Base-by-base conservation (phyloP, 495 filamentous ascomycete genomes). In the Rhizodiscina lignyota region DNA sequence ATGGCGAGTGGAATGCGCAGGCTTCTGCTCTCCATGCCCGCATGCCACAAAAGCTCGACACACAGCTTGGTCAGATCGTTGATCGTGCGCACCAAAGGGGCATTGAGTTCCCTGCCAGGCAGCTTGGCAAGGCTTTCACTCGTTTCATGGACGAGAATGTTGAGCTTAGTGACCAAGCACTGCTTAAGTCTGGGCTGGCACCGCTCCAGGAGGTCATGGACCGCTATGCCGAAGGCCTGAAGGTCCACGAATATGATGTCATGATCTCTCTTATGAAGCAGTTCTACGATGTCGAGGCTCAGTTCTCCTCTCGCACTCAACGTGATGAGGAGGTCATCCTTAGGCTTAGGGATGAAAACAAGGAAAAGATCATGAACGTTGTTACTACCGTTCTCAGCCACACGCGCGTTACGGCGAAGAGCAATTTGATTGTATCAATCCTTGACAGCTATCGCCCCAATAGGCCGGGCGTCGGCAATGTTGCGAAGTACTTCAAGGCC, bases 271-370 rank as follows among this genome's bases (percentile, higher is more conserved):
- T 94, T 12, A 59, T 96, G 17, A 67, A 82, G 34, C 62, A 78
- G 44, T 97, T 94, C 58, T 76, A 71, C 39, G 71, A 73, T 4
- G 69, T 92, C 16, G 89, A 97, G 62, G 71, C 68, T 37, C 66
- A 85, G 15, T 97, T 96, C 66, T 84, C 82, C 11, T 77, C 76
- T 18, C 77, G 78, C 33, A 79, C 79, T 34, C 64, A 68, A 42
- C 79, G 91, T 33, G 91, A 97, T 40, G 89, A 97, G 53, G 89
- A 93, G 49, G 85, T 92, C 37, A 79, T 97, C 41, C 68, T 97
- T 30, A 83, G 77, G 55, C 80, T 97, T 18, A 74, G 89, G 58
- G 89, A 97, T 41, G 81, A 94, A 64, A 79, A 96, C 66, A 93
- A 82, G 63, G 89, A 94, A 18, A 81, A 93, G 49, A 76, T 87